These are phyloP conservation scores for Cytospora piceicola DNA, from an alignment of 2,329 filamentous ascomycete genomes.

Conservation along the genomic window DNA sequence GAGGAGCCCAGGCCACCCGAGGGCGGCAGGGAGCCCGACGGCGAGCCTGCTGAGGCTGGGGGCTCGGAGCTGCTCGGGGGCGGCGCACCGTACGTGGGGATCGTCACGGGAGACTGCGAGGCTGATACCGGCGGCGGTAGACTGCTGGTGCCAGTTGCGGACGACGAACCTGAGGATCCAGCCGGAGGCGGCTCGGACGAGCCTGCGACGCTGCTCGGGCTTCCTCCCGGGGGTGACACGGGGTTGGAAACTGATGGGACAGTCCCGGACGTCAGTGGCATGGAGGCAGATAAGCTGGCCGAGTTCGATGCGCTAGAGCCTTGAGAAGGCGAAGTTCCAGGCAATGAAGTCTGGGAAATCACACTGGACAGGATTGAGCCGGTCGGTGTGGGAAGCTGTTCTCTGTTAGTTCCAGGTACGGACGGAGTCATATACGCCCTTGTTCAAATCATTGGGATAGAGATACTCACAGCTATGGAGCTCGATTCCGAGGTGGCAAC, in stretches of 20 bases:
- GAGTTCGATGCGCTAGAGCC: neutral
- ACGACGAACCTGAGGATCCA: neutral
- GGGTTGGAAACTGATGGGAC: constrained; percentile 1
- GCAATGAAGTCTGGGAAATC: neutral
- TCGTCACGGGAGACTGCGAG: neutral
- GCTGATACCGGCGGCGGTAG: constrained; percentile 5
- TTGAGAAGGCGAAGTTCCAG: constrained; percentile 3
- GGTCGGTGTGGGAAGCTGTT: constrained; percentile 2
- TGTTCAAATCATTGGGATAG: no score
- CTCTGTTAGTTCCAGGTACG: neutral
- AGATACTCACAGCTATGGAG: constrained; percentile 15
- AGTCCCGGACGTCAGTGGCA: neutral
- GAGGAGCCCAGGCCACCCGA: neutral
- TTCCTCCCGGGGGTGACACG: neutral
- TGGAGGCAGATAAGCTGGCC: constrained; percentile 9
- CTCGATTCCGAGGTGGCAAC: neutral
- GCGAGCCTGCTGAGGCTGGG: neutral
- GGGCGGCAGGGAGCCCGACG: constrained; percentile 6
- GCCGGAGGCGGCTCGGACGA: constrained; percentile 2
- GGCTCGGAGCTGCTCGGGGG: neutral
- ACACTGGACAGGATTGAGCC: neutral
- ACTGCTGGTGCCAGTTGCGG: neutral
- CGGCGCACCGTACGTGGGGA: constrained; percentile 12
- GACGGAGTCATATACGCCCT: neutral
- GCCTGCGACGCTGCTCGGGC: constrained; percentile 5